These are phyloP conservation scores for Ustilago esculenta DNA, from an alignment of 1,284 basidiomycete species.

Conservation along the genomic window DNA sequence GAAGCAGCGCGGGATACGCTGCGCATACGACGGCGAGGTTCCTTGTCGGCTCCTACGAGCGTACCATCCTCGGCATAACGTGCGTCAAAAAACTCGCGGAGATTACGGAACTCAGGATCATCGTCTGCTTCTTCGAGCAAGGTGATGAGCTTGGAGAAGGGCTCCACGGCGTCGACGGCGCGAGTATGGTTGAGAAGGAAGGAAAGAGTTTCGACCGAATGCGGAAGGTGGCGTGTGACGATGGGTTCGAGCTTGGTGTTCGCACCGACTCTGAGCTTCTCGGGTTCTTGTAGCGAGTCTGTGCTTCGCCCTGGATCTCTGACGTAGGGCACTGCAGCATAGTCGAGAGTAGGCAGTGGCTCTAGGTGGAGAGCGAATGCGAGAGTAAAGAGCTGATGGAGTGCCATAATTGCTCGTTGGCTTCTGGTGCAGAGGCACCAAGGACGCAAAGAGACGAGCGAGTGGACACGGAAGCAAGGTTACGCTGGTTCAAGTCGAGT, in stretches of 20 bases:
- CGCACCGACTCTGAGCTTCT: slow-evolving; percentile 37
- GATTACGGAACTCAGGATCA: slow-evolving; percentile 52
- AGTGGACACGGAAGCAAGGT: too few species aligned
- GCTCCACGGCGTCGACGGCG: slow-evolving; percentile 40
- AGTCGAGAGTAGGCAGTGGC: slow-evolving; percentile 56
- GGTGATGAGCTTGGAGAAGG: slow-evolving; percentile 48
- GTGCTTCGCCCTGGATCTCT: slow-evolving; percentile 14
- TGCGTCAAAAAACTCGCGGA: slow-evolving; percentile 62
- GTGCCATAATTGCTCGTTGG: slow-evolving; percentile 19
- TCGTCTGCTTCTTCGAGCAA: slow-evolving; percentile 58
- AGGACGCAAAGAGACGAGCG: too few species aligned
- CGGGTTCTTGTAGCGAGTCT: slow-evolving; percentile 30
- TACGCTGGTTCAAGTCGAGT: too few species aligned
- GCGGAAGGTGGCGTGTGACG: slow-evolving; percentile 33
- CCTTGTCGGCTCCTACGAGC: slow-evolving; percentile 29
- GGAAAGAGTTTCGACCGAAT: slow-evolving; percentile 46
- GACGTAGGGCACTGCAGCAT: slow-evolving; percentile 34
- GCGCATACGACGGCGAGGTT: slow-evolving; percentile 31
- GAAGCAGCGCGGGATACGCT: slow-evolving; percentile 41
- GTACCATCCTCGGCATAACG: slow-evolving; percentile 33
- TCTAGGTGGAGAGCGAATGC: slow-evolving; percentile 59
- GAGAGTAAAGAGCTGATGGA: slow-evolving; percentile 58
- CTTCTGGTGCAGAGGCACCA: background rate
- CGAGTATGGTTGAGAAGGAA: slow-evolving; percentile 47
- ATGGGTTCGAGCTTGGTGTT: slow-evolving; percentile 50